A percentile compares a stretch with the other conserved stretches of the same genome.
phyloP scores from a whole-genome alignment of 2,329 filamentous ascomycete genomes.

The Furcasterigmium furcatum region DNA sequence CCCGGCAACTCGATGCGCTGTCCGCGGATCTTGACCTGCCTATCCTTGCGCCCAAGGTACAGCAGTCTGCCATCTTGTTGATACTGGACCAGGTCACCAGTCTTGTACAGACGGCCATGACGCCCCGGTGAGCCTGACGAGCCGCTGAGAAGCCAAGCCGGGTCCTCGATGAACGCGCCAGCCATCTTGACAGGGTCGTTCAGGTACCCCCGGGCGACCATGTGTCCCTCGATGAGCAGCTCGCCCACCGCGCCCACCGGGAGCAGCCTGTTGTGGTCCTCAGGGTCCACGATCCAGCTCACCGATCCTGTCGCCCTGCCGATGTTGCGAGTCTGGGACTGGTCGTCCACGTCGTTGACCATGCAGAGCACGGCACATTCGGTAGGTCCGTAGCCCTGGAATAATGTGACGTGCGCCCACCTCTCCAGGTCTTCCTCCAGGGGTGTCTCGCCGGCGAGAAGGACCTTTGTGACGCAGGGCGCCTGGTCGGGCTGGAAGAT shows the following conservation, averaged over 20 bases:
- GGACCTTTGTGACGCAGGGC: constrained; percentile 39
- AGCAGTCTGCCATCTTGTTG: constrained; percentile 33
- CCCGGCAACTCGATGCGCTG: constrained; percentile 7
- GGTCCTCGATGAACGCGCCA: constrained; percentile 6
- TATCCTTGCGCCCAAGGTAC: constrained; percentile 16
- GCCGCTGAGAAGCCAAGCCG: neutral
- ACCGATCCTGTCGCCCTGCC: constrained; percentile 18
- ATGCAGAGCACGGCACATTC: constrained; percentile 50
- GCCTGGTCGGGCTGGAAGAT: constrained; percentile 39
- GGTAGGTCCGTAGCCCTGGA: constrained; percentile 50
- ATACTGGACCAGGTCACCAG: constrained; percentile 44
- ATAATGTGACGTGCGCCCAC: constrained; percentile 38
- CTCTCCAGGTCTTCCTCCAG: constrained; percentile 41
- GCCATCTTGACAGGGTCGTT: constrained; percentile 1
- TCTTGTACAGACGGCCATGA: constrained; percentile 34
- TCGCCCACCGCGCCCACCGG: constrained; percentile 8
- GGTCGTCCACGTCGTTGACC: constrained; percentile 13
- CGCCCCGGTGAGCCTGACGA: neutral
- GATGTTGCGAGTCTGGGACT: constrained; percentile 12
- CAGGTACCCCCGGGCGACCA: constrained; percentile 7
- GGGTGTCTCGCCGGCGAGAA: constrained; percentile 49
- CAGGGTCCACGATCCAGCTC: constrained; percentile 11
- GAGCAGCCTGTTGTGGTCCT: constrained; percentile 3
- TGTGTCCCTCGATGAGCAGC: constrained; percentile 7
- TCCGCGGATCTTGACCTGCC: constrained; percentile 14